Base-by-base conservation (phyloP, 306 rosid species). In the Acacia melanoxylon region DNA sequence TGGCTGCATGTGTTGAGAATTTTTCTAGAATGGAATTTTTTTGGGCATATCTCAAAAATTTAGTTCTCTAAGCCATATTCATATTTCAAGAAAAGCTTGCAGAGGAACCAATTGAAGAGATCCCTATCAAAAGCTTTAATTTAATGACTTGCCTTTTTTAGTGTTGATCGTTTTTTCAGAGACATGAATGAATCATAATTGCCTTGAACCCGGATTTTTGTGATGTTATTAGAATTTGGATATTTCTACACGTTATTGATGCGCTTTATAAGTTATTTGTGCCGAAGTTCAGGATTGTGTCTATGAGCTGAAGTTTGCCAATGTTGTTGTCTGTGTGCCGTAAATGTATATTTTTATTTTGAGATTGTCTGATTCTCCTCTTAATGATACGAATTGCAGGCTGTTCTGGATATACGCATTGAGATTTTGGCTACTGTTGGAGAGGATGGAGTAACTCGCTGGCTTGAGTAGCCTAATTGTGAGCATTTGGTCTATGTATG, bases 371-470 rank as follows among this genome's bases (percentile, higher is more conserved):
- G 19, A 48, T 15, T 59, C 11, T 62, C 20, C 33, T 74, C 19
- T 25, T 51, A 76, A 58, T 14, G 74, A 41, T 69, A n/a, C 22
- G 52, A 69, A 69, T 42, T 69, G 78, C 44, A 91, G 95, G 95
- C 95, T 65, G 86, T 91, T 72, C 84, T 91, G 91, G 93, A 89
- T 68, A 91, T 91, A 46, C 82, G 88, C 85, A 79, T 91, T 31
- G 95, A 88, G 83, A 77, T 91, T 79, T 86, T 91, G 48, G 95
- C 95, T 37, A 80, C 91, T 3, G 86, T 85, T 20, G 90, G 90
- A 2, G 93, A 89, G 76, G 90, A 87, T 40, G 95, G 95, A 49
- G 85, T 91, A 37, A 88, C 91, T 75, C 95, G 95, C 75, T 91
- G 95, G 95, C 87, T 89, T 70, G 93, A 89, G 81, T 91, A 82